Evolutionary conservation across 2,329 filamentous ascomycete species (phyloP), one percentile per base, ranked within the genome.

Genomic region (Scorias spongiosa): DNA sequence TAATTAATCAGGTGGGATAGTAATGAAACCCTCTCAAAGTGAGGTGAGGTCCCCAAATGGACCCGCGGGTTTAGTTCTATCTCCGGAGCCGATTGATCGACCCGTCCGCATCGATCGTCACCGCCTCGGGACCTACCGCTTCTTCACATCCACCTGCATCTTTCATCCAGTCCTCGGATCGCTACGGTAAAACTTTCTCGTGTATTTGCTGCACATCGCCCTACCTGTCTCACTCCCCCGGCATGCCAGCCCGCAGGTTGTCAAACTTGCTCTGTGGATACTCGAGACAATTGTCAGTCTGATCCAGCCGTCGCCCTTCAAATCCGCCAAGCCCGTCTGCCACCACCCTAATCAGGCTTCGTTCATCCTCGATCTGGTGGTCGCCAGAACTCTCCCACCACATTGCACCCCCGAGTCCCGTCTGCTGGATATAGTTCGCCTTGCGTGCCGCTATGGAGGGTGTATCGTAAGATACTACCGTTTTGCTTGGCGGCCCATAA

Each of bases 331-430:
- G 48, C 11, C 61, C 59, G 36, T 59, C 55, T 18, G 64, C 60
- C n/a, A 64, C 58, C 36, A 62, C 57, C 29, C 54, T 54, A 42
- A 70, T 86, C 57, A 95, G 59, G 53, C 84, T 89, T 0, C 70
- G 66, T 9, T 42, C 44, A 5, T 51, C 43, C 10, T 61, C 62
- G 0, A 77, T 78, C 2, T 63, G 58, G 57, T 78, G 80, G 60
- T 95, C 89, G 1, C 76, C 80, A 55, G 81, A 89, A 54, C 78
- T 84, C 66, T 95, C 88, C 84, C 84, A 93, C 86, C 86, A 96
- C 88, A 96, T 95, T n/a, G 75, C 85, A 14, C 89, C 89, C 1
- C 87, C 88, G 0, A 95, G 71, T 0, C 75, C 69, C 39, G 72
- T 66, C 15, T 74, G 60, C 56, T 70, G 74, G 57, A 95, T 75